Percentiles rank a stretch among this genome's conserved stretches.
These are phyloP conservation scores for Pythium phragmiticola DNA, from an alignment of 352 stramenopile genomes.

Conservation along the genomic window DNA sequence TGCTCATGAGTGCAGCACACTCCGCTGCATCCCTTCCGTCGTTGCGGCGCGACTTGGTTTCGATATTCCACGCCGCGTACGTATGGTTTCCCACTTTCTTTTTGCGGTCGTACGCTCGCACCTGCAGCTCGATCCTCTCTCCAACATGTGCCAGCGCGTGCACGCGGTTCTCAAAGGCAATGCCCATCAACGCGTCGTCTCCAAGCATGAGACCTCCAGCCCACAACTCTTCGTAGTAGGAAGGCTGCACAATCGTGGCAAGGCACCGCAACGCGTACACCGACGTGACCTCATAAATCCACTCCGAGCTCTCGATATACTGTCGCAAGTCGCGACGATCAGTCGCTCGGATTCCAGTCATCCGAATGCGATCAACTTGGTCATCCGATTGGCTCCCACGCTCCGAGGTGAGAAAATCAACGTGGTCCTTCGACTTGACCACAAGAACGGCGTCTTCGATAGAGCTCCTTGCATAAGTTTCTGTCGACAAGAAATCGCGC, in stretches of 20 bases:
- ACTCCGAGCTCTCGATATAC: not conserved
- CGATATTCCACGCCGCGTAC: too few relatives aligned
- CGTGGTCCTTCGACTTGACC: too few relatives aligned
- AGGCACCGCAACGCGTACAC: slow-evolving; percentile 28
- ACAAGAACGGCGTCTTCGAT: too few relatives aligned
- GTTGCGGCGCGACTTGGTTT: too few relatives aligned
- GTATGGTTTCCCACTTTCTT: not conserved
- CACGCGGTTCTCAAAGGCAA: slow-evolving; percentile 31
- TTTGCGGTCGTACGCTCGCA: slow-evolving; percentile 21
- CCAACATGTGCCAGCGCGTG: slow-evolving; percentile 23
- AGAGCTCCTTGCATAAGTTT: too few relatives aligned
- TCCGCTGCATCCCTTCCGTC: too few relatives aligned
- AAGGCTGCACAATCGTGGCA: slow-evolving; percentile 22
- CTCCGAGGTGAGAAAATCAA: too few relatives aligned
- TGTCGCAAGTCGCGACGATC: too few relatives aligned
- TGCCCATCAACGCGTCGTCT: slow-evolving; percentile 29
- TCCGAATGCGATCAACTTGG: too few relatives aligned
- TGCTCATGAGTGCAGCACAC: too few relatives aligned
- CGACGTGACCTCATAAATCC: slow-evolving; percentile 27
- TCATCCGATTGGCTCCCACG: too few relatives aligned
- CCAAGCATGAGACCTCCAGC: slow-evolving; percentile 24
- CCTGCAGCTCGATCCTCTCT: slow-evolving; percentile 24
- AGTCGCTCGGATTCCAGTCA: too few relatives aligned
- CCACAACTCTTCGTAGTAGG: slow-evolving; percentile 32
- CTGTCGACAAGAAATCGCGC: slow-evolving; percentile 29